These are phyloP conservation scores for Trypanosoma platydactyli DNA, from an alignment of 208 protist genomes.

Conservation along the genomic window DNA sequence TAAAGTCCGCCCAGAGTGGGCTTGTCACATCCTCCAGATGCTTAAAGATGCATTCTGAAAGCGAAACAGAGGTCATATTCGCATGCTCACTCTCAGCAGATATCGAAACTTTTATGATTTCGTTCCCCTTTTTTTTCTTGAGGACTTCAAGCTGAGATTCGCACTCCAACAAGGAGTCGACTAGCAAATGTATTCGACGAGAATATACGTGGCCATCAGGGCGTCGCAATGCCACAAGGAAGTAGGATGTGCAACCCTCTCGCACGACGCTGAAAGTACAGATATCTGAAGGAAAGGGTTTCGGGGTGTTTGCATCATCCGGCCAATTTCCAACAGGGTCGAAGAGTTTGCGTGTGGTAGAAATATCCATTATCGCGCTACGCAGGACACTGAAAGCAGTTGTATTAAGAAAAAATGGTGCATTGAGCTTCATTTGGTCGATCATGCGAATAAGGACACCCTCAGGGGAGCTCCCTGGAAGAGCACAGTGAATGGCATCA, in stretches of 20 bases:
- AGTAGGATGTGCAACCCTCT: slow-evolving; percentile 21
- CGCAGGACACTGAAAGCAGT: slow-evolving; percentile 23
- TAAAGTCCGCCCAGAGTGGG: slow-evolving; percentile 51
- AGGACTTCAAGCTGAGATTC: slow-evolving; percentile 23
- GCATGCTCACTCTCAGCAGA: neutral
- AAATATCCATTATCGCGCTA: slow-evolving; percentile 12
- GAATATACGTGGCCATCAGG: slow-evolving; percentile 50
- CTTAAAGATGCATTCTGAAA: slow-evolving; percentile 17
- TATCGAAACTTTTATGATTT: slow-evolving; percentile 6
- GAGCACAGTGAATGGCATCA: slow-evolving; percentile 15
- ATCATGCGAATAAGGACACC: slow-evolving; percentile 17
- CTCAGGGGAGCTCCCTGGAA: slow-evolving; percentile 19
- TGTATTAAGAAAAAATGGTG: slow-evolving; percentile 28
- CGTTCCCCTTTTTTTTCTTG: slow-evolving; percentile 22
- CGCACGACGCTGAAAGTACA: slow-evolving; percentile 33
- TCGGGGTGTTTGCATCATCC: slow-evolving; percentile 19
- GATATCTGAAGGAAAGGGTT: slow-evolving; percentile 23
- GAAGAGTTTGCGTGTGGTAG: slow-evolving; percentile 25
- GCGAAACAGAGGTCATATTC: neutral
- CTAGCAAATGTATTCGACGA: slow-evolving; percentile 31
- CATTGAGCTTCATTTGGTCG: slow-evolving; percentile 14
- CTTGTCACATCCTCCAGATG: slow-evolving; percentile 20
- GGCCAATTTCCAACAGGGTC: slow-evolving; percentile 33
- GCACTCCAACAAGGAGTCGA: slow-evolving; percentile 25
- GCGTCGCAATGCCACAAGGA: slow-evolving; percentile 52